phyloP scores from a whole-genome alignment of 495 filamentous ascomycete genomes.

The Rostrohypoxylon terebratum region DNA sequence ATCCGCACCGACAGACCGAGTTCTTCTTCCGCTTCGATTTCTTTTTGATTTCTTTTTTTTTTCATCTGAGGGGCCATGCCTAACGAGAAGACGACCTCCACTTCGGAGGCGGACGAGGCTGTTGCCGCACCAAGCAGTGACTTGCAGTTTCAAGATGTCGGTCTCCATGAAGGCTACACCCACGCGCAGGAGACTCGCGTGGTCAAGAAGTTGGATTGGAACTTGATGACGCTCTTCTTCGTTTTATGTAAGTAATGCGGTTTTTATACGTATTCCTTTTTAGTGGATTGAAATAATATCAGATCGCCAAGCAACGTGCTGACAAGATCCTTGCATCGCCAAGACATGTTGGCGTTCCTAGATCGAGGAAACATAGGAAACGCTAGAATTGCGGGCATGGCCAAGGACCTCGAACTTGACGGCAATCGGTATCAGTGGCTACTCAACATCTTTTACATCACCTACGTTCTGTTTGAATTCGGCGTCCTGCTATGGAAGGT shows the following conservation, averaged over 20 bases:
- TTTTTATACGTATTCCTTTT: not conserved
- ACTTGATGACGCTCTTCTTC: constrained; percentile 53
- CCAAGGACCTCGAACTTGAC: constrained; percentile 47
- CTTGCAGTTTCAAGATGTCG: not conserved
- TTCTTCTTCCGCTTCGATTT: not conserved
- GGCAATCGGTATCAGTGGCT: constrained; percentile 65
- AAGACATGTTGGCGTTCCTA: constrained; percentile 51
- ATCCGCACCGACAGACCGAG: constrained; percentile 20
- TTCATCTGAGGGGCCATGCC: constrained; percentile 27
- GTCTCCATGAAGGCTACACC: not conserved
- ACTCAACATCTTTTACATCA: constrained; percentile 77
- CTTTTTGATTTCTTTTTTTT: constrained; percentile 5
- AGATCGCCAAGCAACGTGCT: constrained; percentile 24
- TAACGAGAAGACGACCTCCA: constrained; percentile 30
- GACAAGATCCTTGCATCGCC: constrained; percentile 20
- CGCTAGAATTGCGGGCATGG: constrained; percentile 55
- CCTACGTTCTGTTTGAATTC: constrained; percentile 71
- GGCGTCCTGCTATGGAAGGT: constrained; percentile 76
- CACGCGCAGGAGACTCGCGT: constrained; percentile 39
- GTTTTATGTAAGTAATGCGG: constrained; percentile 46
- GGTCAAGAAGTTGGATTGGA: constrained; percentile 49
- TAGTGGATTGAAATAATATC: not conserved
- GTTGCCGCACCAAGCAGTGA: constrained; percentile 3
- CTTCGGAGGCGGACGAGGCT: constrained; percentile 33
- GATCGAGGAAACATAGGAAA: constrained; percentile 61